Percentiles rank a stretch among this genome's conserved stretches.
Evolutionary conservation across 2,329 filamentous ascomycete genomes (phyloP).

Genomic region (Sclerotinia subarctica): DNA sequence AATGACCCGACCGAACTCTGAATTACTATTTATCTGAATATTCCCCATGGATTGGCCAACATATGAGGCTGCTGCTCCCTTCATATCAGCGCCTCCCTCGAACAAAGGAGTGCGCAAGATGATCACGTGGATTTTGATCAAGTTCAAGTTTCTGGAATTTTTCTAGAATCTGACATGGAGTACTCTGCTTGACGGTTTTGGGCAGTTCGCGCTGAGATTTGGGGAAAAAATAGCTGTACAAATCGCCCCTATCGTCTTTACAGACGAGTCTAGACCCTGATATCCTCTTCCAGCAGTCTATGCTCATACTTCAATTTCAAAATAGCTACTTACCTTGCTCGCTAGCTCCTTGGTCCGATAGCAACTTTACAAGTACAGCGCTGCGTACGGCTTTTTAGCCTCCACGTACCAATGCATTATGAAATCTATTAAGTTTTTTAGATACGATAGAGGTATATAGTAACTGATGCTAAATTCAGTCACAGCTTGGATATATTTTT

Average conservation of each 20-base stretch:
- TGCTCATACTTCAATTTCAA: not conserved
- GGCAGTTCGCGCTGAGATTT: no score
- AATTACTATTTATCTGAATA: not conserved
- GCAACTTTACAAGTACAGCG: not conserved
- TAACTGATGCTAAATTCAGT: not conserved
- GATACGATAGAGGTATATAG: not conserved
- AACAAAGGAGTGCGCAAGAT: not conserved
- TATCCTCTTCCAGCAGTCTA: not conserved
- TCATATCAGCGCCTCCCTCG: not conserved
- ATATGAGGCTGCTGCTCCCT: not conserved
- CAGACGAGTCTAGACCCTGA: not conserved
- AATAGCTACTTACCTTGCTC: not conserved
- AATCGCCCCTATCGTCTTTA: not conserved
- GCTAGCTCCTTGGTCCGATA: not conserved
- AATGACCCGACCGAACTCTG: not conserved
- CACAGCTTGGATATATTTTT: not conserved
- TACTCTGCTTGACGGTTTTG: not conserved
- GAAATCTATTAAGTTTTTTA: constrained; percentile 12
- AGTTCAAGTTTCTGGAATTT: not conserved
- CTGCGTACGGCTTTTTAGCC: not conserved
- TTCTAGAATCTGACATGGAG: not conserved
- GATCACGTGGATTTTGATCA: not conserved
- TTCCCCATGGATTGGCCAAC: no score
- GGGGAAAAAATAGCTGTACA: no score
- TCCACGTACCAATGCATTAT: not conserved